Evolutionary conservation across 2,329 filamentous ascomycete species (phyloP).

Genomic region (Ophiostoma ips): DNA sequence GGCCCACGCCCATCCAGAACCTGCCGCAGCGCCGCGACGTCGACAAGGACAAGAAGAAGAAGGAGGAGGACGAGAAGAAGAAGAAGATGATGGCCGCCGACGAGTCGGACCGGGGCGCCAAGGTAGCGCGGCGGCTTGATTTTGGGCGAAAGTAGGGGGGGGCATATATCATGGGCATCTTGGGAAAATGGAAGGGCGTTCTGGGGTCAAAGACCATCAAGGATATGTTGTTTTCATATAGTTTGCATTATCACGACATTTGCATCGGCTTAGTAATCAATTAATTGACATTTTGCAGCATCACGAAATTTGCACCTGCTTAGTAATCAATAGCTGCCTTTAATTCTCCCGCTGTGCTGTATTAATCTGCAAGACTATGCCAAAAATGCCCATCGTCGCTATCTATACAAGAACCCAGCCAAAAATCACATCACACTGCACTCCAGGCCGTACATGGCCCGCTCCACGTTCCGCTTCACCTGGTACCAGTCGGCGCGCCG

Average conservation of each 20-base stretch:
- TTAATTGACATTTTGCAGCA: too few species aligned
- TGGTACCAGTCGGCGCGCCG: slow-evolving; percentile 89
- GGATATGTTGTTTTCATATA: too few species aligned
- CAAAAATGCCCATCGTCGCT: too few species aligned
- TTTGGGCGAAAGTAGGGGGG: slow-evolving; percentile 37
- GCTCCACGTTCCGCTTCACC: slow-evolving; percentile 77
- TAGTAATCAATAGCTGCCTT: too few species aligned
- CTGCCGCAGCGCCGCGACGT: slow-evolving; percentile 63
- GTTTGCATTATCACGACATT: too few species aligned
- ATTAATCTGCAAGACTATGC: too few species aligned
- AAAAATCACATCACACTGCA: slow-evolving; percentile 60
- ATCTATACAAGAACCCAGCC: too few species aligned
- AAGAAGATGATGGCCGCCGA: slow-evolving; percentile 45
- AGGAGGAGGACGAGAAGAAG: slow-evolving; percentile 23
- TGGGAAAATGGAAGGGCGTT: too few species aligned
- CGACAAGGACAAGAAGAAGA: slow-evolving; percentile 38
- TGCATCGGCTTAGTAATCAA: too few species aligned
- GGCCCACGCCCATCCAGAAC: slow-evolving; percentile 68
- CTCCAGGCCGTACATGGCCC: slow-evolving; percentile 92
- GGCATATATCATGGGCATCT: neutral
- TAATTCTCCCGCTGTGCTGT: too few species aligned
- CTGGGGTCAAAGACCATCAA: too few species aligned
- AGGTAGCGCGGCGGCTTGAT: slow-evolving; percentile 71
- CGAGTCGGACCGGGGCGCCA: slow-evolving; percentile 45
- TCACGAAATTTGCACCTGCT: too few species aligned